Conservation (phyloP, 768 basidiomycete species). For the Rhodotorula graminis region DNA sequence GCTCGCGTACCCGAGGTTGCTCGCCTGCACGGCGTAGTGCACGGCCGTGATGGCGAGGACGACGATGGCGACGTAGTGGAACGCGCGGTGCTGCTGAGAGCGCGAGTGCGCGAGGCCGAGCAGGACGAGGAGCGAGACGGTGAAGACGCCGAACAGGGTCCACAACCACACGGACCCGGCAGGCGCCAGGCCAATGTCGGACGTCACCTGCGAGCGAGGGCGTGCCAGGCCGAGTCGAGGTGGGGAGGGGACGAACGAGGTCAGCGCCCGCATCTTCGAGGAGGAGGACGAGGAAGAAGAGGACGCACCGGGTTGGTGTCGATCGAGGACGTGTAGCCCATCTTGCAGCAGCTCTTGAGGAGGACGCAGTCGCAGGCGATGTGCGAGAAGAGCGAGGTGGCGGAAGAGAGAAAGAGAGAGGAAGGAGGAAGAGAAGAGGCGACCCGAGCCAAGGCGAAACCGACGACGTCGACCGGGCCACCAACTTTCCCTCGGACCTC, state of each 20-base stretch:
- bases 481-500: no score
- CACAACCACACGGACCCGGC: background rate
- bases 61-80: constrained; percentile 21
- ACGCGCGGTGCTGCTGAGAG: background rate
- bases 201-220: background rate
- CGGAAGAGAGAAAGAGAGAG: background rate
- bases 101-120: constrained; percentile 5
- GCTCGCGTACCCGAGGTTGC: constrained; percentile 11
- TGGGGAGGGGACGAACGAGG: no score
- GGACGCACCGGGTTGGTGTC: background rate
- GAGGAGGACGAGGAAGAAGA: no score
- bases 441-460: background rate
- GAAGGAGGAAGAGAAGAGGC: background rate
- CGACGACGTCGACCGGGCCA: background rate
- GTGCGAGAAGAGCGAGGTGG: background rate
- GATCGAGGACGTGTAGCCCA: background rate
- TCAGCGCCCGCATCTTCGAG: no score
- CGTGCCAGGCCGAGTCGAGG: background rate
- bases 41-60: constrained; percentile 11
- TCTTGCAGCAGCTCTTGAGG: background rate
- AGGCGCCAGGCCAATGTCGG: background rate
- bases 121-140: background rate
- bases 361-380: no score
- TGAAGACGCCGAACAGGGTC: constrained; percentile 18
- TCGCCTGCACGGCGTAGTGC: constrained; percentile 6